Evolutionary conservation across 129 eudicot genomes (phyloP).

Genomic region (Tagetes patula): DNA sequence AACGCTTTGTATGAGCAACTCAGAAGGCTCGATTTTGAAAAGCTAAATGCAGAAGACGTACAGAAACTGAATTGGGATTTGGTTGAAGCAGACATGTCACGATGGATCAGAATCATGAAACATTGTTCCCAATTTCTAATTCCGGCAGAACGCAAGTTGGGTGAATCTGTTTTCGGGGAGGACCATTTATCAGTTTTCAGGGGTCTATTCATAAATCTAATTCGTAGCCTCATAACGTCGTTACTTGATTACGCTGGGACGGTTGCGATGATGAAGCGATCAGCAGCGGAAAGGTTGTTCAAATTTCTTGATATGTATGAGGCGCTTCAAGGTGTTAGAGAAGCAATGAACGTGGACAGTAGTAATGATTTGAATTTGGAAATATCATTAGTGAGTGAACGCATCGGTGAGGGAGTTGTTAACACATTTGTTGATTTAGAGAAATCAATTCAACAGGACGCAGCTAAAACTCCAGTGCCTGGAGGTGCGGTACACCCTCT

Average conservation of each 20-base stretch:
- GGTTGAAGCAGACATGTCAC: constrained; percentile 53
- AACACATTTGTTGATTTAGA: constrained; percentile 66
- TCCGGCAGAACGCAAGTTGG: constrained; percentile 57
- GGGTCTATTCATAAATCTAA: constrained; percentile 45
- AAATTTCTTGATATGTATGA: constrained; percentile 77
- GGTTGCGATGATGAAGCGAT: constrained; percentile 46
- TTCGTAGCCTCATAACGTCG: constrained; percentile 49
- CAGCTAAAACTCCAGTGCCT: constrained; percentile 53
- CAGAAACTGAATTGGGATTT: constrained; percentile 63
- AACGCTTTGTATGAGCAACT: constrained; percentile 49
- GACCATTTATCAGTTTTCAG: constrained; percentile 18
- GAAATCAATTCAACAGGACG: constrained; percentile 61
- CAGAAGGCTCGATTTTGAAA: constrained; percentile 47
- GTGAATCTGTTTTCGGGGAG: constrained; percentile 44
- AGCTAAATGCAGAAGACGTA: constrained; percentile 58
- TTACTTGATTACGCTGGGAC: constrained; percentile 72
- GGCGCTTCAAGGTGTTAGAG: constrained; percentile 44
- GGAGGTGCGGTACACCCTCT: constrained; percentile 95
- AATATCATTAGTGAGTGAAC: constrained; percentile 31
- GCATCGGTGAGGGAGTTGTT: constrained; percentile 56
- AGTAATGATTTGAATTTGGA: constrained; percentile 43
- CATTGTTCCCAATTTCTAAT: constrained; percentile 47
- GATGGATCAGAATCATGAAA: constrained; percentile 61
- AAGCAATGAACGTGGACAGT: constrained; percentile 10
- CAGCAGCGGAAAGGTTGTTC: constrained; percentile 69